Percentiles rank a stretch among this genome's conserved stretches.
Conservation (phyloP, 1,284 basidiomycete species). For the Termitomyces sp. region DNA sequence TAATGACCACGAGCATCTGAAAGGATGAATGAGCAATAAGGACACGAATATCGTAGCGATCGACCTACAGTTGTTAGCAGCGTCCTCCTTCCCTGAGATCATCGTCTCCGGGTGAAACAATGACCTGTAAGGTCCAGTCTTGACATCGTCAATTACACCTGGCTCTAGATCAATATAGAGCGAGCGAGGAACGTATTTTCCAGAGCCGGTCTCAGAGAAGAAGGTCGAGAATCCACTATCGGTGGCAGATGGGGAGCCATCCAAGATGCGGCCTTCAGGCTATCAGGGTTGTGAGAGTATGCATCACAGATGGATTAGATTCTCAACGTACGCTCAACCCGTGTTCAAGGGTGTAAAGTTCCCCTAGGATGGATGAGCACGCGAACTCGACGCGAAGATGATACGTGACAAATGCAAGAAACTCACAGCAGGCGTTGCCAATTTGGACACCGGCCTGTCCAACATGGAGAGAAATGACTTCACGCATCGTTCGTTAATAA, state of each 20-base stretch:
- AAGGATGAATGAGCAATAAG: constrained; percentile 6
- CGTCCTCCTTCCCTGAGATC: constrained; percentile 99
- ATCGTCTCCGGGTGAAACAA: constrained; percentile 99
- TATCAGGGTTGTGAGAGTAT: constrained; percentile 26
- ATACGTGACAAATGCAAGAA: constrained; percentile 17
- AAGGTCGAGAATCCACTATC: constrained; percentile 97
- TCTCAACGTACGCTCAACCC: constrained; percentile 77
- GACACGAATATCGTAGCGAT: constrained; percentile 7
- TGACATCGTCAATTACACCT: constrained; percentile 94
- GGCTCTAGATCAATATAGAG: constrained; percentile 98
- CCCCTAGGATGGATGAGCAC: constrained; percentile 42
- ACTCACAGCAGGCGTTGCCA: constrained; percentile 92
- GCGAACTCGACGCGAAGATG: constrained; percentile 17
- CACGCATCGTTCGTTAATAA: constrained; percentile 56
- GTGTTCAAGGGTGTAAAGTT: constrained; percentile 93
- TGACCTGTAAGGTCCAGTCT: constrained; percentile 88
- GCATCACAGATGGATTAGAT: constrained; percentile 10
- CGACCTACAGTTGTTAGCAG: constrained; percentile 93
- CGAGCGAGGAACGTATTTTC: constrained; percentile 97
- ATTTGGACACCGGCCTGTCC: constrained; percentile 97
- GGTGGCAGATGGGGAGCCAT: constrained; percentile 66
- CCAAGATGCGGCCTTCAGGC: constrained; percentile 88
- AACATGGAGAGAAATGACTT: constrained; percentile 94
- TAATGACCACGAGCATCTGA: constrained; percentile 98
- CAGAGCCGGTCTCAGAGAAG: constrained; percentile 87